Evolutionary conservation across 768 basidiomycete species (phyloP).

Genomic region (Mycena pura): DNA sequence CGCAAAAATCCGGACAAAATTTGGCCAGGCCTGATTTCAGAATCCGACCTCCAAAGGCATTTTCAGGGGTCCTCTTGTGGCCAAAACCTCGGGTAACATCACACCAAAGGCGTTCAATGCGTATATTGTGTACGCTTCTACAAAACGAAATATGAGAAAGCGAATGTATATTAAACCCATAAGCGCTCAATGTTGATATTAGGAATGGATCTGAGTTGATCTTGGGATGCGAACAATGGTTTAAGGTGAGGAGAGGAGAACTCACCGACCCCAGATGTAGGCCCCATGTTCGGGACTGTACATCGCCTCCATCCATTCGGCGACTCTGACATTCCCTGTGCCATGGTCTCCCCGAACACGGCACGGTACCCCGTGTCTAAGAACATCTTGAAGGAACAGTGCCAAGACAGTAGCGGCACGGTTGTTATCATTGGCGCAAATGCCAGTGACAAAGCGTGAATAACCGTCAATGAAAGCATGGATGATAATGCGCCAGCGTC

Average conservation of each 20-base stretch:
- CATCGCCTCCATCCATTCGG: conserved; percentile 34
- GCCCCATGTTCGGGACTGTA: conserved; percentile 35
- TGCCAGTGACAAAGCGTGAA: conserved; percentile 20
- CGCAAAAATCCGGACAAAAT: too few relatives aligned
- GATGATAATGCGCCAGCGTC: conserved; percentile 39
- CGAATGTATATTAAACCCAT: background rate
- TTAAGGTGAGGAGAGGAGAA: background rate
- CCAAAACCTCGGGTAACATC: conserved; percentile 41
- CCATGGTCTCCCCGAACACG: conserved; percentile 10
- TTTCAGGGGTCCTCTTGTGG: too few relatives aligned
- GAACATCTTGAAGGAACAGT: background rate
- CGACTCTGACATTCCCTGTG: conserved; percentile 41
- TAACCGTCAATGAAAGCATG: conserved; percentile 41
- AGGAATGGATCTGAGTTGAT: background rate
- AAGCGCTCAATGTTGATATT: background rate
- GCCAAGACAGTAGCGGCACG: conserved; percentile 2
- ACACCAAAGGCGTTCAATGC: conserved; percentile 44
- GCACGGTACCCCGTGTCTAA: background rate
- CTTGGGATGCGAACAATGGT: too few relatives aligned
- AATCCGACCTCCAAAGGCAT: too few relatives aligned
- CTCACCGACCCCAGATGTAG: conserved; percentile 47
- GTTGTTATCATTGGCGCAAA: conserved; percentile 7
- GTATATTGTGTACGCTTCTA: conserved; percentile 34
- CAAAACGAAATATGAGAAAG: background rate
- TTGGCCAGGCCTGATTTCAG: too few relatives aligned